A percentile compares a stretch with the other conserved stretches of the same genome.
Evolutionary conservation across 1,284 basidiomycete species (phyloP).

Genomic region (Rhodotorula sp.): DNA sequence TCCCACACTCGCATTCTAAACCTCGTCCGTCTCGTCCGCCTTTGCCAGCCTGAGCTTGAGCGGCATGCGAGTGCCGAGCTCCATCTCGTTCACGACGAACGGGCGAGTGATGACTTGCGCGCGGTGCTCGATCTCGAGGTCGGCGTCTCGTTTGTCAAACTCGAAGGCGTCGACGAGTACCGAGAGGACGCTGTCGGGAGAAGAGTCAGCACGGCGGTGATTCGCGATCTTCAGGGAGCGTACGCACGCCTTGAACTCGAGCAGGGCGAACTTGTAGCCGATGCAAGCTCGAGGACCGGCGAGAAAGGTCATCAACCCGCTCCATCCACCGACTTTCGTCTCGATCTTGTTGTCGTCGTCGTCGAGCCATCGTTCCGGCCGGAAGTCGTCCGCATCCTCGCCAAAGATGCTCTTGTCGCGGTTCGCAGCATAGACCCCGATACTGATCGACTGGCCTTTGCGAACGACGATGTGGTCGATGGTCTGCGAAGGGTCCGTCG

Average conservation of each 20-base stretch:
- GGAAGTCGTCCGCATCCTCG: slow-evolving; percentile 63
- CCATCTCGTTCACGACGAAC: slow-evolving; percentile 19
- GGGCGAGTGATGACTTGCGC: slow-evolving; percentile 23
- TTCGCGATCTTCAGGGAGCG: background rate
- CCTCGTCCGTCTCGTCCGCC: background rate
- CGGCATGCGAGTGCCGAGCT: background rate
- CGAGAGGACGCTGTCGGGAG: slow-evolving; percentile 12
- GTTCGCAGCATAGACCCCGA: slow-evolving; percentile 66
- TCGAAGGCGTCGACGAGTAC: slow-evolving; percentile 25
- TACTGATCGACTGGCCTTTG: slow-evolving; percentile 60
- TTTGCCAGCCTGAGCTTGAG: background rate
- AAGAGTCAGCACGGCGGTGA: too few relatives aligned
- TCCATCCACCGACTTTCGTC: background rate
- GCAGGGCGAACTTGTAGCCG: slow-evolving; percentile 15
- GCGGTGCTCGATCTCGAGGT: slow-evolving; percentile 12
- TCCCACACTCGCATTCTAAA: background rate
- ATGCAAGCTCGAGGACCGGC: slow-evolving; percentile 16
- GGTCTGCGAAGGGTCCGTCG: slow-evolving; percentile 22
- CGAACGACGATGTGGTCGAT: slow-evolving; percentile 52
- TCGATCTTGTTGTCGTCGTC: slow-evolving; percentile 7
- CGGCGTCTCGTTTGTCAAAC: slow-evolving; percentile 15
- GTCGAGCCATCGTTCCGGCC: slow-evolving; percentile 51
- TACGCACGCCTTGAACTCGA: slow-evolving; percentile 6
- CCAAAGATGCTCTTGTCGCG: slow-evolving; percentile 63
- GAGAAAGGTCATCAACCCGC: slow-evolving; percentile 2